Conservation (phyloP, 345 rosid species). For the Rhizophora mangle region DNA sequence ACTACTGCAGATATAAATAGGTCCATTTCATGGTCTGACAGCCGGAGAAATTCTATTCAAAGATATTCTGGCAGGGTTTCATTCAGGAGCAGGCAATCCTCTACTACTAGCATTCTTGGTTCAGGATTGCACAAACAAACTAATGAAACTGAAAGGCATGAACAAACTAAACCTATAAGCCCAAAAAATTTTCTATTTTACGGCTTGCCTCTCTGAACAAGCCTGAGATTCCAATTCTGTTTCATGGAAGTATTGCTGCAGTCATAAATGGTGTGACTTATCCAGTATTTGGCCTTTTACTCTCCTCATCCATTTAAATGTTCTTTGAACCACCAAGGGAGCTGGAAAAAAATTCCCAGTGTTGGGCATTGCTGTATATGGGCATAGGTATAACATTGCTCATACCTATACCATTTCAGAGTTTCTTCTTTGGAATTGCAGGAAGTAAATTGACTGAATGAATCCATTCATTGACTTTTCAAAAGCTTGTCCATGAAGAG, state of each 20-base stretch:
- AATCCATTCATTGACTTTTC: constrained; percentile 63
- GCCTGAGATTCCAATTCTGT: constrained; percentile 58
- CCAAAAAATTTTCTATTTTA: constrained; percentile 46
- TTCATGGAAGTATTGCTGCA: constrained; percentile 62
- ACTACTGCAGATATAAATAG: no score
- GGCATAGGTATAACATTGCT: constrained; percentile 37
- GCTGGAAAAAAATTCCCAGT: constrained; percentile 48
- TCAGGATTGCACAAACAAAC: constrained; percentile 10
- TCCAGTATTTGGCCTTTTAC: constrained; percentile 71
- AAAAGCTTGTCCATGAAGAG: constrained; percentile 75
- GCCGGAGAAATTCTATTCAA: no score
- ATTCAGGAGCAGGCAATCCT: no score
- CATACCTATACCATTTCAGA: constrained; percentile 51
- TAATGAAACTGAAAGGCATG: no score
- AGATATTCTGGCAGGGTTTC: no score
- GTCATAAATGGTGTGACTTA: constrained; percentile 54
- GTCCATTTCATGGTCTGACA: no score
- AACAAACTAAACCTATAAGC: constrained; percentile 28
- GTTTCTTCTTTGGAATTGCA: constrained; percentile 70
- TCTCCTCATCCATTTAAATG: constrained; percentile 61
- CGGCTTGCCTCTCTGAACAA: constrained; percentile 66
- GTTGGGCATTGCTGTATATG: constrained; percentile 53
- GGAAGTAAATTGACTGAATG: constrained; percentile 75
- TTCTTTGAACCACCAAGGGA: constrained; percentile 47
- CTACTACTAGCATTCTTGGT: no score